Percentiles rank a stretch among this genome's conserved stretches.
Evolutionary conservation across 140 eudicot genomes (phyloP).

Genomic region (Bidens hawaiensis): DNA sequence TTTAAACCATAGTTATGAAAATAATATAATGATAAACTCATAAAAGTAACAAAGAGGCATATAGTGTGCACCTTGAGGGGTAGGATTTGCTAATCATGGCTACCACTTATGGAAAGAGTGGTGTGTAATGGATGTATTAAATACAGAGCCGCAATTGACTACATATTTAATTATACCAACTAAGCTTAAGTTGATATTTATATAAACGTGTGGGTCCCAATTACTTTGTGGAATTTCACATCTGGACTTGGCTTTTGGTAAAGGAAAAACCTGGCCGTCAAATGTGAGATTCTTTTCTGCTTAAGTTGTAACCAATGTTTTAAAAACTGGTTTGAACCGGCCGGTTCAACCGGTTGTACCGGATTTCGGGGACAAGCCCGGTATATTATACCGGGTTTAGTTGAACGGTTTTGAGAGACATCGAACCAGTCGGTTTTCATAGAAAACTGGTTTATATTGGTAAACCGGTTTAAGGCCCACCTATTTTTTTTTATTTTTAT

Average conservation of each 20-base stretch:
- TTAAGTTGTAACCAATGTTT: too few relatives aligned
- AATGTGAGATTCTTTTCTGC: neutral
- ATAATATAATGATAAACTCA: conserved; percentile 8
- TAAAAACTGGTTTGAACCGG: too few relatives aligned
- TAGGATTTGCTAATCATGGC: conserved; percentile 33
- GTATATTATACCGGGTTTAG: too few relatives aligned
- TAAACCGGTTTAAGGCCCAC: too few relatives aligned
- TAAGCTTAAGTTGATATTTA: conserved; percentile 10
- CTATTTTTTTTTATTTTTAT: too few relatives aligned
- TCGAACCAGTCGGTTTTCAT: too few relatives aligned
- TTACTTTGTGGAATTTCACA: conserved; percentile 17
- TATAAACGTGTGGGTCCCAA: conserved; percentile 11
- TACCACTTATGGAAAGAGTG: conserved; percentile 32
- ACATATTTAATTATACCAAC: conserved; percentile 4
- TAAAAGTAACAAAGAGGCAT: conserved; percentile 15
- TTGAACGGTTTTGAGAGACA: too few relatives aligned
- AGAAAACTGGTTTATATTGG: too few relatives aligned
- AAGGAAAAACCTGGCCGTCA: neutral
- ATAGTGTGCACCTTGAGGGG: conserved; percentile 17
- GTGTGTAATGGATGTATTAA: conserved; percentile 24
- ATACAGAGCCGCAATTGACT: conserved; percentile 37
- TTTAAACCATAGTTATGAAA: conserved; percentile 1
- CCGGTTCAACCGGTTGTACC: too few relatives aligned
- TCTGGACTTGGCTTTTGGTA: conserved; percentile 2
- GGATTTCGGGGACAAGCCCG: too few relatives aligned